These are phyloP conservation scores for Ceratocystis alfenasii DNA, from an alignment of 2,329 filamentous ascomycete genomes.

Conservation along the genomic window DNA sequence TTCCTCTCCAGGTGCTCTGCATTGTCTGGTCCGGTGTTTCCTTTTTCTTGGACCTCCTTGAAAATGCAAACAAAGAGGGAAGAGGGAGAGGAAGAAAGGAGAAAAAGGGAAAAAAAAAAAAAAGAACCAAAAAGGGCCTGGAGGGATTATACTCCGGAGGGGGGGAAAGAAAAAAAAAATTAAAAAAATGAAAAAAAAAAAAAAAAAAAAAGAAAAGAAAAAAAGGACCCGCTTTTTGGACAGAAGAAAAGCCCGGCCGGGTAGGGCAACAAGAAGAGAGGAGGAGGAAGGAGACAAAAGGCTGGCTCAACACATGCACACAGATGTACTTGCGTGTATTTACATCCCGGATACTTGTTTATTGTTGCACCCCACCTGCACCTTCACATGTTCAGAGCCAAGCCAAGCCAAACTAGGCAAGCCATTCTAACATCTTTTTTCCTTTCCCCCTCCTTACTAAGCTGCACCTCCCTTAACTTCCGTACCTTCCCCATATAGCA, in stretches of 20 bases:
- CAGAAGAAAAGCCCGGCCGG: neutral
- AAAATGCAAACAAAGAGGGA: too few species aligned
- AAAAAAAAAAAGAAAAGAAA: neutral
- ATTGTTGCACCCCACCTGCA: too few species aligned
- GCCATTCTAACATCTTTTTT: too few species aligned
- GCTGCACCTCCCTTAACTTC: too few species aligned
- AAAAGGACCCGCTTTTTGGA: neutral
- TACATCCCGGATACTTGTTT: too few species aligned
- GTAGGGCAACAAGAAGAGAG: neutral
- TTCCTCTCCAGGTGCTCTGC: neutral
- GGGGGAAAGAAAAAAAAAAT: neutral
- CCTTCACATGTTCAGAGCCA: too few species aligned
- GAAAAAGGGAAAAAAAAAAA: too few species aligned
- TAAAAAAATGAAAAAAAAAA: neutral
- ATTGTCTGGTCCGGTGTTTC: neutral
- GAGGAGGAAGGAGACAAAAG: neutral
- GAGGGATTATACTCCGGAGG: neutral
- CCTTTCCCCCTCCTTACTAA: too few species aligned
- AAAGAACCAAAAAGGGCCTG: too few species aligned
- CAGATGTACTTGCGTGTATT: neutral
- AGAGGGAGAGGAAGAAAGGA: too few species aligned
- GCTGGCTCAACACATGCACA: neutral
- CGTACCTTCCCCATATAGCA: too few species aligned
- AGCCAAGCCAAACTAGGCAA: too few species aligned
- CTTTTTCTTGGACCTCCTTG: neutral